phyloP scores from a whole-genome alignment of 2,329 filamentous ascomycete species.

The Xylaria sp. region DNA sequence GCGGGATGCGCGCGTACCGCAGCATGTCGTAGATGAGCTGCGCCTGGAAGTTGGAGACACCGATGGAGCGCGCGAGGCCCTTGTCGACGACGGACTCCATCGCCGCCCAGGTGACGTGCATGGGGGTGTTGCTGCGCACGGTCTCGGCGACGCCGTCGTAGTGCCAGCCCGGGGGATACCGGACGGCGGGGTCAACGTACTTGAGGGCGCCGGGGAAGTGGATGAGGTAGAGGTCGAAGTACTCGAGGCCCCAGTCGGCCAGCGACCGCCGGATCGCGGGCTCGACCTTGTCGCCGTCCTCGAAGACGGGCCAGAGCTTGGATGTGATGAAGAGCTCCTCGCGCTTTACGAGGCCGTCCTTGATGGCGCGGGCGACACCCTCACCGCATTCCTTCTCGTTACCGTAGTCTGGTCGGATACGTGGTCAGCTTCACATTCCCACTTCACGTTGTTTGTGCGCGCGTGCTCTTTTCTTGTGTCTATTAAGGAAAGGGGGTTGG shows the following conservation, averaged over 20 bases:
- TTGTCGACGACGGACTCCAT: conserved; percentile 70
- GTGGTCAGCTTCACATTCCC: conserved; percentile 5
- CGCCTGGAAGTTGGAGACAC: conserved; percentile 77
- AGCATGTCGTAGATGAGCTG: conserved; percentile 74
- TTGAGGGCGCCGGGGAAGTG: conserved; percentile 86
- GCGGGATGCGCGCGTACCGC: conserved; percentile 67
- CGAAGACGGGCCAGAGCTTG: conserved; percentile 92
- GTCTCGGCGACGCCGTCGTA: conserved; percentile 59
- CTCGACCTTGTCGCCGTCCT: conserved; percentile 71
- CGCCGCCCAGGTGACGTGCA: conserved; percentile 76
- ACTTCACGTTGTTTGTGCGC: background rate
- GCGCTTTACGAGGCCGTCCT: conserved; percentile 74
- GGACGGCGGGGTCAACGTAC: conserved; percentile 73
- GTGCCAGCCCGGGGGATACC: conserved; percentile 76
- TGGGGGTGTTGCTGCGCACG: conserved; percentile 60
- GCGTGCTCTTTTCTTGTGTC: background rate
- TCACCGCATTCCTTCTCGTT: conserved; percentile 75
- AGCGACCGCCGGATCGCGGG: conserved; percentile 72
- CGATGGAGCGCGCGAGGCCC: conserved; percentile 67
- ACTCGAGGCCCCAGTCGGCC: conserved; percentile 76
- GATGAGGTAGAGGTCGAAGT: conserved; percentile 85
- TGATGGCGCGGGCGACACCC: conserved; percentile 72
- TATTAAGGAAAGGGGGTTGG: background rate
- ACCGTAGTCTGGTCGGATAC: conserved; percentile 59
- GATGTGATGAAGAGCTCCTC: conserved; percentile 87